These are phyloP conservation scores for Sphagnum tenellum DNA, from an alignment of 225 moss, liverwort and hornwort species.

Conservation along the genomic window DNA sequence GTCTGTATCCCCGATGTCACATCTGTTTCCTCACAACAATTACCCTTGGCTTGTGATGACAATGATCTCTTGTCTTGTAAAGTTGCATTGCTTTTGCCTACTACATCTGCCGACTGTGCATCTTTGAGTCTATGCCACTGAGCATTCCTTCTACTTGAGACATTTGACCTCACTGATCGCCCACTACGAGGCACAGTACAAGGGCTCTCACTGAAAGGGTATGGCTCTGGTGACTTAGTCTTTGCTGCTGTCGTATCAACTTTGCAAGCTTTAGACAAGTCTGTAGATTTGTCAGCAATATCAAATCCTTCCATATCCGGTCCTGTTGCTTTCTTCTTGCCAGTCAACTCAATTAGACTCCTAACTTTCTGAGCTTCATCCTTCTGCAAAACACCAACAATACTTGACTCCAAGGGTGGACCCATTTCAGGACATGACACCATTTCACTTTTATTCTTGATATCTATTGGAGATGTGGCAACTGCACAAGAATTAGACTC, in stretches of 20 bases:
- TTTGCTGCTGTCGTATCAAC: slow-evolving; percentile 5
- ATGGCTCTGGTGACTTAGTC: not conserved
- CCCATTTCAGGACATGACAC: slow-evolving; percentile 10
- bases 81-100: slow-evolving; percentile 5
- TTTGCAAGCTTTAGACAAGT: slow-evolving; percentile 22
- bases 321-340: slow-evolving; percentile 37
- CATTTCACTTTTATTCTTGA: slow-evolving; percentile 9
- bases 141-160: slow-evolving; percentile 21
- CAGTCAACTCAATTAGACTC: slow-evolving; percentile 67
- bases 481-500: slow-evolving; percentile 10
- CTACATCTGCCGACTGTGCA: slow-evolving; percentile 8
- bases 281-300: slow-evolving; percentile 38
- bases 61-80: not conserved
- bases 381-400: slow-evolving; percentile 27
- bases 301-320: slow-evolving; percentile 46
- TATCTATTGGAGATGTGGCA: slow-evolving; percentile 12
- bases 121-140: slow-evolving; percentile 32
- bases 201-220: slow-evolving; percentile 7
- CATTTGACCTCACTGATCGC: slow-evolving; percentile 37
- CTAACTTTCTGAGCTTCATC: slow-evolving; percentile 65
- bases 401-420: slow-evolving; percentile 19
- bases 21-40: too few species aligned
- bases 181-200: slow-evolving; percentile 46
- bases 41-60: too few species aligned
- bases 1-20: too few species aligned